Evolutionary conservation across 2,329 filamentous ascomycete genomes (phyloP), one percentile per base, ranked within the genome.

Genomic region (Macrophomina pseudophaseolina): DNA sequence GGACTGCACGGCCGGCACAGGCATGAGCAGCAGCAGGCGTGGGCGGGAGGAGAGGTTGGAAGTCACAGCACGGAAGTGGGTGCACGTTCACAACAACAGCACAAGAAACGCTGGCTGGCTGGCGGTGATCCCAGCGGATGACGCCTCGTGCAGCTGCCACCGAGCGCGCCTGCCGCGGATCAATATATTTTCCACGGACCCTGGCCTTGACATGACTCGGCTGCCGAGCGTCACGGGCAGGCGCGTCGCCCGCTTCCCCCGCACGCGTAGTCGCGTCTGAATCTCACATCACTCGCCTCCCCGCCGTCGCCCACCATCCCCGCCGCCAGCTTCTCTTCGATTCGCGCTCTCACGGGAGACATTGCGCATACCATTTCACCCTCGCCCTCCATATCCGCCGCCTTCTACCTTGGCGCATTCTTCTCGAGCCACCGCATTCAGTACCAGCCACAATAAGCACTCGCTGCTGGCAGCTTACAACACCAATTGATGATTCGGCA

Each of bases 231-330:
- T 64, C 48, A 53, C 60, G 60, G 11, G 46, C 46, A 16, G 23
- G 46, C 60, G 60, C 60, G 60, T 64, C 59, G 32, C 46, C 54
- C 59, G 46, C 33, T 40, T 35, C 52, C 42, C 44, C 59, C 59
- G 30, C 56, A 38, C 59, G 59, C 44, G 44, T 63, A 33, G 44
- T 12, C 30, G 40, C 44, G 32, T 38, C 23, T 32, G 32, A 9
- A n/a, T 23, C n/a, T 23, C 35, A 54, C 52, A 38, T 30, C 52
- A 23, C 3, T n/a, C 33, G 28, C 16, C 33, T 14, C 53, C n/a
- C 30, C 7, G 16, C 53, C n/a, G n/a, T n/a, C 33, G 14, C 4
- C 14, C 53, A 40, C 1, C 14, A 48, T 14, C 38, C 14, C 7
- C 33, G 4, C 16, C 18, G 48, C 18, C 23, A 38, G 35, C 11